These are phyloP conservation scores for Dacryopinax primogenitus DNA, from an alignment of 768 basidiomycete species.

Conservation along the genomic window DNA sequence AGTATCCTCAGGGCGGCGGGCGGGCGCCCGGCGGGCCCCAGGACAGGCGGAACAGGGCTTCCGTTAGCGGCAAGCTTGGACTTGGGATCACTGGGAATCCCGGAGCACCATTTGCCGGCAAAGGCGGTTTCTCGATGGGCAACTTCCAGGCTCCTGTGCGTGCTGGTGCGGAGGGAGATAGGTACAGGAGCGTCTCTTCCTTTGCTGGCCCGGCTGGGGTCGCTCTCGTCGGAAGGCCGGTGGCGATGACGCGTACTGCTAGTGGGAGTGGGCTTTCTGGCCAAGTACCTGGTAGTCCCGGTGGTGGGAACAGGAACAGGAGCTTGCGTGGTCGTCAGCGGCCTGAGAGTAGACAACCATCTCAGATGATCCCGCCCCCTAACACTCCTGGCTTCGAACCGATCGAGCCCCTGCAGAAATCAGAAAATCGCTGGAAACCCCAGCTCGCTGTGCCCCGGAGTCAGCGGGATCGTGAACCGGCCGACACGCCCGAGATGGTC, in stretches of 20 bases:
- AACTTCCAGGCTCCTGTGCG: conserved; percentile 18
- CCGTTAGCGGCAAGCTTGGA: conserved; percentile 34
- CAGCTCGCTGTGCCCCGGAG: not conserved
- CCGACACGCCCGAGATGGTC: conserved; percentile 69
- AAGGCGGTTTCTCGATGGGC: conserved; percentile 37
- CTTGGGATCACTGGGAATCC: conserved; percentile 30
- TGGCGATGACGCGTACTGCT: conserved; percentile 49
- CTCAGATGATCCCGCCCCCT: conserved; percentile 10
- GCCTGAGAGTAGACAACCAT: conserved; percentile 38
- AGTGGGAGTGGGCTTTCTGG: conserved; percentile 32
- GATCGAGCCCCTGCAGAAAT: conserved; percentile 59
- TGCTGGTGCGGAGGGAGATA: conserved; percentile 18
- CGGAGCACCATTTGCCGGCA: conserved; percentile 16
- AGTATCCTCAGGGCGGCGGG: not conserved
- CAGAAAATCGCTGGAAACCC: conserved; percentile 76
- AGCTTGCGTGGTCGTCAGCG: conserved; percentile 78
- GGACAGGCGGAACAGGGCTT: conserved; percentile 27
- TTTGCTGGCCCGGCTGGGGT: conserved; percentile 10
- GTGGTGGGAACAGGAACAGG: conserved; percentile 37
- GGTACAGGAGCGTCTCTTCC: conserved; percentile 25
- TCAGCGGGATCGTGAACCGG: conserved; percentile 30
- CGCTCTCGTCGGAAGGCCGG: conserved; percentile 13
- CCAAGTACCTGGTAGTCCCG: conserved; percentile 2
- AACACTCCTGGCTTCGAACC: conserved; percentile 36
- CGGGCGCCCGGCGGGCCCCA: conserved; percentile 11